Evolutionary conservation across 202 grass and related monocot genomes (phyloP), one percentile per base, ranked within the genome.

Genomic region (Sporobolus alterniflorus): DNA sequence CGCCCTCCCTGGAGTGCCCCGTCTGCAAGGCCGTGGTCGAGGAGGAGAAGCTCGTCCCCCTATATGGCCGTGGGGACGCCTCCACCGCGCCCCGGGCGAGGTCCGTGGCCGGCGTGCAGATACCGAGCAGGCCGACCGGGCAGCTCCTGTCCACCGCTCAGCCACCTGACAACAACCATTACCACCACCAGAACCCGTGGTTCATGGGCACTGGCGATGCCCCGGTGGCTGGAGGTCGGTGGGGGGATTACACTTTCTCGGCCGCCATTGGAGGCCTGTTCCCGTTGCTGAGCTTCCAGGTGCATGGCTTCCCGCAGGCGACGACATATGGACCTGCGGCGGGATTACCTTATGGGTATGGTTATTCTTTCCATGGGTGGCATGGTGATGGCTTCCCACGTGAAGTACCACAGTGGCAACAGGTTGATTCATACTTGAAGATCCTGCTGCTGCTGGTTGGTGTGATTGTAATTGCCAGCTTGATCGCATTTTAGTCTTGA

Each of bases 161-260:
- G 39, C 87, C 82, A 69, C 65, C 88, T 15, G 90, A 95, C 17
- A 65, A 85, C 22, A 85, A 88, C 43, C 87, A 92, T 66, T 92
- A 83, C 30, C 72, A 24, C 2, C 75, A 88, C 3, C 54, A 75
- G 16, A 87, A 82, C 69, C 87, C 89, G 5, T 95, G 93, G 93
- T 88, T 90, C 78, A 43, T 57, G 34, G 77, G 77, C 14, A 75
- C 85, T 59, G 90, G 90, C 11, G 88, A 41, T 1, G 69, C 78
- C 1, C 62, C 81, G 3, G 82, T 84, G 56, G 86, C 83, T 7
- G 86, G 70, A 1, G 86, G 88, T 11, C 67, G 89, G 55, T 89
- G 88, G 89, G 92, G 92, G 40, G 89, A 91, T 28, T 94, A 94
- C 89, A 89, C 92, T 5, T 94, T 91, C 84, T 94, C 92, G 0